Percentiles rank a stretch among this genome's conserved stretches.
phyloP scores from a whole-genome alignment of 495 filamentous ascomycete species.

The Stereocaulon alpinum region DNA sequence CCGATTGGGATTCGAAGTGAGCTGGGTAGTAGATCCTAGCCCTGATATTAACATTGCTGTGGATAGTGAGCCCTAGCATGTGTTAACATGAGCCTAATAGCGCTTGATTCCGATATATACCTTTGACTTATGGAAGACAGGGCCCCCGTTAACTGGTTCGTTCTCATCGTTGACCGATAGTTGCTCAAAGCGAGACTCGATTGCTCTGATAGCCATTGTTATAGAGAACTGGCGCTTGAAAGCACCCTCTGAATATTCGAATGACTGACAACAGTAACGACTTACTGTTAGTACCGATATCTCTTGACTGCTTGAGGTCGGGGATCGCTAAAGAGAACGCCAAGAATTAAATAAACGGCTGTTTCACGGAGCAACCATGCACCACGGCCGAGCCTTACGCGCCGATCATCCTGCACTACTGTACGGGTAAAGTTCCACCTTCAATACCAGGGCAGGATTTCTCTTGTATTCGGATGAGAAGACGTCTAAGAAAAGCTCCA shows the following conservation, averaged over 20 bases:
- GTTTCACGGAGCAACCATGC: background rate
- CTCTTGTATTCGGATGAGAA: background rate
- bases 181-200: slow-evolving; percentile 75
- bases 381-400: background rate
- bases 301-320: background rate
- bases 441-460: background rate
- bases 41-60: slow-evolving; percentile 44
- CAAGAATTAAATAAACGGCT: background rate
- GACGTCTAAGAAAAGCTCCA: background rate
- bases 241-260: too few relatives aligned
- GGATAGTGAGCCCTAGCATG: slow-evolving; percentile 34
- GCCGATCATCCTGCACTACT: background rate
- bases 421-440: background rate
- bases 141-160: slow-evolving; percentile 40
- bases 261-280: background rate
- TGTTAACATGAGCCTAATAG: background rate
- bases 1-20: slow-evolving; percentile 50
- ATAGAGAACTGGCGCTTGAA: too few relatives aligned
- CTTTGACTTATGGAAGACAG: slow-evolving; percentile 57
- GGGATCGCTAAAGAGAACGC: background rate
- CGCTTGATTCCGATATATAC: slow-evolving; percentile 29
- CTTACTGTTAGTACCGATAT: background rate
- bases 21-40: slow-evolving; percentile 39
- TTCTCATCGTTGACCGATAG: slow-evolving; percentile 77
- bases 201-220: slow-evolving; percentile 46